These are phyloP conservation scores for Neoboletus magnificus DNA, from an alignment of 768 basidiomycete species.

Conservation along the genomic window DNA sequence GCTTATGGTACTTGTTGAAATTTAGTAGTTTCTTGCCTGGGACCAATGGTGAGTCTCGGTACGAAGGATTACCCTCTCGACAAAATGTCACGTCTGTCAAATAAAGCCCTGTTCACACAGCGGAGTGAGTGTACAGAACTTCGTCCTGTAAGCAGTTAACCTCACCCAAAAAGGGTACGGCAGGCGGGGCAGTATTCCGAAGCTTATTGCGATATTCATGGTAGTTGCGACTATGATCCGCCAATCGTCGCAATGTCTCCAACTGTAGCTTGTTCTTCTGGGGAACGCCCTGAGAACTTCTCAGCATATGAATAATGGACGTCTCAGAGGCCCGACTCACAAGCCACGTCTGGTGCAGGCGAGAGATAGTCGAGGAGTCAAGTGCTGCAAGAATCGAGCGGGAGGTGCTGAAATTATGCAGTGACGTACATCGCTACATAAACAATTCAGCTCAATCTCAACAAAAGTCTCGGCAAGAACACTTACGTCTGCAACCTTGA, in stretches of 20 bases:
- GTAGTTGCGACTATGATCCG: constrained; percentile 89
- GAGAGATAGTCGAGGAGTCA: constrained; percentile 91
- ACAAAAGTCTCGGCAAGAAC: constrained; percentile 5
- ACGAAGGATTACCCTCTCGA: constrained; percentile 88
- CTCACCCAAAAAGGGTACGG: constrained; percentile 91
- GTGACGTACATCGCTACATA: constrained; percentile 70
- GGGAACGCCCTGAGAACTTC: constrained; percentile 60
- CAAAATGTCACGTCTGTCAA: constrained; percentile 94
- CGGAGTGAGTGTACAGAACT: constrained; percentile 6
- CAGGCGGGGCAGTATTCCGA: constrained; percentile 85
- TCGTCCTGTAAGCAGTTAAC: neutral
- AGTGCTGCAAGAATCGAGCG: constrained; percentile 91
- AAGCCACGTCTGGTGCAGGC: constrained; percentile 90
- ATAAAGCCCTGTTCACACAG: constrained; percentile 58
- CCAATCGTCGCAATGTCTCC: constrained; percentile 76
- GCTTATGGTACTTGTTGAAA: constrained; percentile 94
- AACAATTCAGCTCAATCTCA: constrained; percentile 6
- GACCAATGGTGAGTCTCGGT: constrained; percentile 74
- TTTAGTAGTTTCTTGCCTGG: constrained; percentile 83
- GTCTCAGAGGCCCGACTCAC: constrained; percentile 45
- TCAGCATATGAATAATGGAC: constrained; percentile 4
- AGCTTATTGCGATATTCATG: constrained; percentile 87
- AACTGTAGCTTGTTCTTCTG: constrained; percentile 81
- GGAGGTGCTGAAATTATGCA: constrained; percentile 91
- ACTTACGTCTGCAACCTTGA: constrained; percentile 89